These are phyloP conservation scores for Saturnispora mendoncae DNA, from an alignment of 805 yeast species.

Conservation along the genomic window DNA sequence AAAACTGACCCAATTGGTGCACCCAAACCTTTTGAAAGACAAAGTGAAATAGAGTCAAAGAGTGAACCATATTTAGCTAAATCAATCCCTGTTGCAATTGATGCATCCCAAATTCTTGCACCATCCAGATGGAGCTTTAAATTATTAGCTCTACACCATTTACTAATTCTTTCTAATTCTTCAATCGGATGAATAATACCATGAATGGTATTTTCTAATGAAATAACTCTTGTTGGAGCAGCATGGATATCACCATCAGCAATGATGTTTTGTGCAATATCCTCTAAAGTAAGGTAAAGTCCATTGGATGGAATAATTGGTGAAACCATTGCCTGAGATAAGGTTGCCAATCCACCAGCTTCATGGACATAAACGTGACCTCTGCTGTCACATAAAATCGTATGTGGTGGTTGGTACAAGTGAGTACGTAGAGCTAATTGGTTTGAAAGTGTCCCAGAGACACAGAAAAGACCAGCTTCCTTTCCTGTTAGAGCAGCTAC, in stretches of 20 bases:
- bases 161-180: constrained; percentile 61
- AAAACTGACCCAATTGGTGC: constrained; percentile 90
- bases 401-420: constrained; percentile 72
- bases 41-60: constrained; percentile 84
- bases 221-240: constrained; percentile 80
- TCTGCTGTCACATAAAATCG: constrained; percentile 75
- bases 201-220: constrained; percentile 81
- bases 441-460: constrained; percentile 85
- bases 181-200: constrained; percentile 76
- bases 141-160: constrained; percentile 54
- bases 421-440: constrained; percentile 77
- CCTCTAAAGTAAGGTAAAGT: constrained; percentile 68
- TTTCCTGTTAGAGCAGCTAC: constrained; percentile 68
- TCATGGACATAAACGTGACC: constrained; percentile 79
- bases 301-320: constrained; percentile 78
- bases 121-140: constrained; percentile 80
- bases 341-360: constrained; percentile 85
- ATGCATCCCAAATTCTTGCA: constrained; percentile 87
- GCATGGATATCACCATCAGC: constrained; percentile 77
- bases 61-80: constrained; percentile 60
- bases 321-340: constrained; percentile 86
- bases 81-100: constrained; percentile 60
- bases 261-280: constrained; percentile 48
- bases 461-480: constrained; percentile 74
- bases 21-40: constrained; percentile 83